phyloP scores from a whole-genome alignment of 2,329 filamentous ascomycete genomes.

The Phialemonium atrogriseum region DNA sequence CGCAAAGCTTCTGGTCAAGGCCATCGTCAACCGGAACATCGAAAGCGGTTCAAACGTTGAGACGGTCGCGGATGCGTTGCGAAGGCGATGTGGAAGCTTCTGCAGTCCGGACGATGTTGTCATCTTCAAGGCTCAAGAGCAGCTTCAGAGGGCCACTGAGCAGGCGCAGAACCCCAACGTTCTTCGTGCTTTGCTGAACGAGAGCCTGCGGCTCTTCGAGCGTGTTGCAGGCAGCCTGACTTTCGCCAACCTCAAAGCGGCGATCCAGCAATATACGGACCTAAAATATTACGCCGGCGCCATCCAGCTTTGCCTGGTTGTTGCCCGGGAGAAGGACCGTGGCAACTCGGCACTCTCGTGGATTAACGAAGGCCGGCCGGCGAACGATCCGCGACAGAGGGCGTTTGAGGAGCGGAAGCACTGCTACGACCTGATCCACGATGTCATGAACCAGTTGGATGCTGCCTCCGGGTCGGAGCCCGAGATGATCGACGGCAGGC shows the following conservation, averaged over 20 bases:
- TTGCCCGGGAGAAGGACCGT: constrained; percentile 77
- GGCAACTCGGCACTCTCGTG: constrained; percentile 79
- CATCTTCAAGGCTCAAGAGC: constrained; percentile 97
- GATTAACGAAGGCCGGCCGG: constrained; percentile 75
- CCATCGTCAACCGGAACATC: constrained; percentile 96
- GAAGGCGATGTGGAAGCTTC: constrained; percentile 90
- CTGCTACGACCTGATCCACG: constrained; percentile 83
- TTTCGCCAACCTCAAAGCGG: constrained; percentile 69
- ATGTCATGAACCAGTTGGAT: constrained; percentile 73
- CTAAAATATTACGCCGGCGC: constrained; percentile 91
- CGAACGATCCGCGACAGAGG: constrained; percentile 58
- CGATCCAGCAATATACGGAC: constrained; percentile 68
- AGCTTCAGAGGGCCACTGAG: constrained; percentile 80
- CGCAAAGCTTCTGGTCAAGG: constrained; percentile 90
- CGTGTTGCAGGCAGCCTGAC: constrained; percentile 79
- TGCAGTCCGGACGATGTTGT: constrained; percentile 96
- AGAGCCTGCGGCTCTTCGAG: constrained; percentile 81
- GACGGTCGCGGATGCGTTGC: constrained; percentile 89
- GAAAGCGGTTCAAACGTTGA: constrained; percentile 95
- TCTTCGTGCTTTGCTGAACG: constrained; percentile 72
- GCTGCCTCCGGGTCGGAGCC: constrained; percentile 58
- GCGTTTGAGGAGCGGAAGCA: constrained; percentile 63
- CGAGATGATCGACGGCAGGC: constrained; percentile 68
- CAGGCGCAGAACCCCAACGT: constrained; percentile 65
- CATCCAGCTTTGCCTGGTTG: constrained; percentile 75